Evolutionary conservation across 495 filamentous ascomycete species (phyloP).

Genomic region (Hyaloscypha bicolor): DNA sequence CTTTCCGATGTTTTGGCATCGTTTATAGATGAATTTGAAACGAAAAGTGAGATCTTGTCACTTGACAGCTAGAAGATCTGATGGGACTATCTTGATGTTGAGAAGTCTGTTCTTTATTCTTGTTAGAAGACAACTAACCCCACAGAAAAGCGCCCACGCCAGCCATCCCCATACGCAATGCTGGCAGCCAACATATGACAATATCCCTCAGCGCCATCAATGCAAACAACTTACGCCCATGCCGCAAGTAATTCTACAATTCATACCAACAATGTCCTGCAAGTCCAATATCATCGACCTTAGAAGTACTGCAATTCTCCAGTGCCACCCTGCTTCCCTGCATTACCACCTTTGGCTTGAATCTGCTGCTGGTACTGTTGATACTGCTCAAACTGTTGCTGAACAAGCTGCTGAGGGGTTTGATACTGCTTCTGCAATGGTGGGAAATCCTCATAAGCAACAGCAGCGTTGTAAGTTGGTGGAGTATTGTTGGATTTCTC

Average conservation of each 20-base stretch:
- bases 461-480: constrained; percentile 30
- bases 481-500: constrained; percentile 39
- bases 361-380: constrained; percentile 28
- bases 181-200: neutral
- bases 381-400: constrained; percentile 32
- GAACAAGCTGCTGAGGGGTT: constrained; percentile 32
- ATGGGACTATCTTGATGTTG: neutral
- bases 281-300: neutral
- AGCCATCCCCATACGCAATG: neutral
- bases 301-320: constrained; percentile 32
- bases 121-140: neutral
- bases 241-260: neutral
- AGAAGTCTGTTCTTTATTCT: neutral
- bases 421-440: constrained; percentile 36
- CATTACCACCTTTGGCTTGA: constrained; percentile 21
- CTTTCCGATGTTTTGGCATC: neutral
- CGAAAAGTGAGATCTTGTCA: neutral
- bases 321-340: constrained; percentile 11
- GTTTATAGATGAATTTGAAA: neutral
- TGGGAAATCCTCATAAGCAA: constrained; percentile 37
- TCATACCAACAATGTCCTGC: neutral
- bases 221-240: neutral
- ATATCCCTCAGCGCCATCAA: neutral
- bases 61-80: neutral
- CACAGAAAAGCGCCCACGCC: neutral